Evolutionary conservation across 495 filamentous ascomycete genomes (phyloP).

Genomic region (Margaritispora aquatica): DNA sequence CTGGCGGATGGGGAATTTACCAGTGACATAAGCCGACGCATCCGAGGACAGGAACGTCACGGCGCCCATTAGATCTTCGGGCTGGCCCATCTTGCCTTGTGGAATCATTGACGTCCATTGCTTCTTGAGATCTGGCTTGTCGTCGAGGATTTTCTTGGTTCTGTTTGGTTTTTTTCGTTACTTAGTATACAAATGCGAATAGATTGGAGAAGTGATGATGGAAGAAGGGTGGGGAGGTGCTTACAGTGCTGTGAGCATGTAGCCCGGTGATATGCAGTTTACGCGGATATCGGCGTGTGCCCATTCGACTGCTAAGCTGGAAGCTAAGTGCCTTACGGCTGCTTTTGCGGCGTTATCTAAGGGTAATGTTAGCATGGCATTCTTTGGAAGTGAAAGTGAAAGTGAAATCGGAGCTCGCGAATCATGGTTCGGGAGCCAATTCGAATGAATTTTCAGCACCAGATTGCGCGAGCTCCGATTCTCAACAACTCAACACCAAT

Average conservation of each 20-base stretch:
- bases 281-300: conserved; percentile 68
- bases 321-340: conserved; percentile 79
- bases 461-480: too few relatives aligned
- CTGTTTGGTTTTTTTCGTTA: conserved; percentile 42
- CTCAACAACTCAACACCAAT: too few relatives aligned
- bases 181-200: too few relatives aligned
- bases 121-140: conserved; percentile 79
- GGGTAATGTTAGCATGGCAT: too few relatives aligned
- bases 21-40: conserved; percentile 79
- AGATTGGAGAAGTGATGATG: conserved; percentile 3
- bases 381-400: too few relatives aligned
- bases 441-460: too few relatives aligned
- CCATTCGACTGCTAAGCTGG: conserved; percentile 86
- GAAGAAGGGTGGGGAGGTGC: conserved; percentile 20
- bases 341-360: conserved; percentile 88
- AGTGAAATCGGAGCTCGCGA: too few relatives aligned
- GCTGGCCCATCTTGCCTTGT: conserved; percentile 84
- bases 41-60: conserved; percentile 88
- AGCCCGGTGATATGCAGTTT: conserved; percentile 70
- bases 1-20: conserved; percentile 26
- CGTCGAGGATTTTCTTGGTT: conserved; percentile 89
- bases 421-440: too few relatives aligned
- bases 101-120: conserved; percentile 92
- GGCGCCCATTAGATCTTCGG: conserved; percentile 88
- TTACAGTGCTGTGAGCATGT: conserved; percentile 89